These are phyloP conservation scores for Acanthamoeba lenticulata DNA, from an alignment of 208 protist genomes.

Conservation along the genomic window DNA sequence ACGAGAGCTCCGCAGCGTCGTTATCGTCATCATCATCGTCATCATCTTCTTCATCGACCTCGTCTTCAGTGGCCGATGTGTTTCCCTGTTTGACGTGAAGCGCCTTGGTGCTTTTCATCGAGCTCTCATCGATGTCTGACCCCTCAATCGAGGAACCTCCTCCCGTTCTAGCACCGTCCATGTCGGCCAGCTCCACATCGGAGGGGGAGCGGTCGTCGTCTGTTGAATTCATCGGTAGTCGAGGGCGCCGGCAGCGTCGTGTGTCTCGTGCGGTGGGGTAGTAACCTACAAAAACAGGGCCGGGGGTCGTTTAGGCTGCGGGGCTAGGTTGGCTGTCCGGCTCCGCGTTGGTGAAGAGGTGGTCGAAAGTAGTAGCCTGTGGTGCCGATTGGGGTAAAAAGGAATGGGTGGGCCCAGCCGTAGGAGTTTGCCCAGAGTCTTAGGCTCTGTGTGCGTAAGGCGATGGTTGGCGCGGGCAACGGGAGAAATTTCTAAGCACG, in stretches of 20 bases:
- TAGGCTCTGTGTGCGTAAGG: neutral
- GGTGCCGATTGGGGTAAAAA: neutral
- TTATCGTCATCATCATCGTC: neutral
- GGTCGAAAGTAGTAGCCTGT: neutral
- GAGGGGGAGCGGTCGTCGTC: conserved; percentile 1
- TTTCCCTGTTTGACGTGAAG: neutral
- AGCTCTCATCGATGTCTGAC: neutral
- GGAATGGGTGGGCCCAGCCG: too few species aligned
- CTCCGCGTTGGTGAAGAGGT: neutral
- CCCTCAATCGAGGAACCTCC: neutral
- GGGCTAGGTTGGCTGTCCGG: too few species aligned
- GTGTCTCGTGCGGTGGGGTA: too few species aligned
- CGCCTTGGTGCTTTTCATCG: neutral
- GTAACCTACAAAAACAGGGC: neutral
- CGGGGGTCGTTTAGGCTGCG: too few species aligned
- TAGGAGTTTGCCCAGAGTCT: neutral
- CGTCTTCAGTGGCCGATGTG: conserved; percentile 5
- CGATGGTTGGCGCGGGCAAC: neutral
- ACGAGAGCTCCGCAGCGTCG: conserved; percentile 46
- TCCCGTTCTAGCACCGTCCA: neutral
- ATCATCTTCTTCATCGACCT: neutral
- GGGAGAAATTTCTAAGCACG: neutral
- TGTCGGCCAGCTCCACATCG: neutral
- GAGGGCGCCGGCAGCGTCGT: too few species aligned
- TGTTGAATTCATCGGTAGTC: neutral